A percentile compares a stretch with the other conserved stretches of the same genome.
Conservation (phyloP, 306 rosid species). For the Prosopis cineraria region DNA sequence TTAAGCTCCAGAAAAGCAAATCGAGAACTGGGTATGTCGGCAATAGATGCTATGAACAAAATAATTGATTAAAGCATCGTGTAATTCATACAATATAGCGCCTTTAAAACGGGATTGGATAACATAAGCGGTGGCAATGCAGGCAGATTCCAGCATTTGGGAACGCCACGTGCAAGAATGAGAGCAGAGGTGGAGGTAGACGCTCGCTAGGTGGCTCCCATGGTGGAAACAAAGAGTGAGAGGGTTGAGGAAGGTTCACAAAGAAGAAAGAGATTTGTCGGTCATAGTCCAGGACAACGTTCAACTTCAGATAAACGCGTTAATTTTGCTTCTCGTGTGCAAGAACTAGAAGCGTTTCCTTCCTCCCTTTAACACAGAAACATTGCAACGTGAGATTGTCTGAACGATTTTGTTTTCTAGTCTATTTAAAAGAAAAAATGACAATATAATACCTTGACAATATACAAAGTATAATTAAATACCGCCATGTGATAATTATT, state of each 20-base stretch:
- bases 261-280: neutral
- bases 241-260: neutral
- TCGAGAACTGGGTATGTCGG: constrained; percentile 17
- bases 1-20: constrained; percentile 23
- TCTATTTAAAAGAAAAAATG: no score
- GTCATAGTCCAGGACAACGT: neutral
- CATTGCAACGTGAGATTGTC: no score
- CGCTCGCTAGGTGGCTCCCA: neutral
- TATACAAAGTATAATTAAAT: no score
- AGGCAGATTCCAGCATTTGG: constrained; percentile 11
- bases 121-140: neutral
- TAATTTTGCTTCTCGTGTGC: neutral
- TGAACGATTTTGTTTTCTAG: no score
- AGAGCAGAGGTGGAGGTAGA: neutral
- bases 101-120: constrained; percentile 24
- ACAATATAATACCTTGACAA: no score
- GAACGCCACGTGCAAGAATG: neutral
- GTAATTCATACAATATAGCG: constrained; percentile 35
- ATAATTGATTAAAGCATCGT: constrained; percentile 29
- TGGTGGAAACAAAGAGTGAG: neutral
- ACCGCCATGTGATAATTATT: no score
- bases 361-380: neutral
- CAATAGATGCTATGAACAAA: constrained; percentile 1
- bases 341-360: neutral
- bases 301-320: neutral